Evolutionary conservation across 495 filamentous ascomycete species (phyloP).

Genomic region (Tetracladium marchalianum): DNA sequence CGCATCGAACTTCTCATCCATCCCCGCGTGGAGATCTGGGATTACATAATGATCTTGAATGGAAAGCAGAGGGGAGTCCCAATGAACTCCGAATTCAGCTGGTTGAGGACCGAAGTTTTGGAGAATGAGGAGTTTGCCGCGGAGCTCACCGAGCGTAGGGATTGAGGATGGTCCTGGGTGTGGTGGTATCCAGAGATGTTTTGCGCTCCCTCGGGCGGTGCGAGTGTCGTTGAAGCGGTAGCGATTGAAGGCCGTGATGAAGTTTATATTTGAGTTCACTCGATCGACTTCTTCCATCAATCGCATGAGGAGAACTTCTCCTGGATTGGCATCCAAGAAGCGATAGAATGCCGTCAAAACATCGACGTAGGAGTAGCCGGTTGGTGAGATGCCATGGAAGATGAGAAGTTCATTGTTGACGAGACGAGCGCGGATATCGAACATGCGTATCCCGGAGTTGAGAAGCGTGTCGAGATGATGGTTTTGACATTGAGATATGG

Average conservation of each 20-base stretch:
- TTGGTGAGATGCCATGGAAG: constrained; percentile 19
- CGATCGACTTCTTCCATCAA: constrained; percentile 18
- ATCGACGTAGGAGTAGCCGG: constrained; percentile 16
- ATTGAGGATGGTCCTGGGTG: constrained; percentile 4
- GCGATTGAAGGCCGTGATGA: constrained; percentile 19
- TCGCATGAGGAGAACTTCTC: constrained; percentile 21
- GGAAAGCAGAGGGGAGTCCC: constrained; percentile 9
- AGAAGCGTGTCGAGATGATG: constrained; percentile 18
- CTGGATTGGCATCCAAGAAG: constrained; percentile 15
- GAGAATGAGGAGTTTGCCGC: constrained; percentile 21
- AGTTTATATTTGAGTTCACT: constrained; percentile 15
- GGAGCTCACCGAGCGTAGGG: constrained; percentile 19
- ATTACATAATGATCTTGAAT: constrained; percentile 16
- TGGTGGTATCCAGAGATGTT: constrained; percentile 15
- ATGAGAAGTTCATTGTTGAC: constrained; percentile 18
- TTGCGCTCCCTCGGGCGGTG: constrained; percentile 12
- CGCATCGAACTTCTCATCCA: constrained; percentile 14
- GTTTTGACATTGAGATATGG: constrained; percentile 17
- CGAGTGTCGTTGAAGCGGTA: constrained; percentile 13
- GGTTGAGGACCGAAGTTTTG: constrained; percentile 19
- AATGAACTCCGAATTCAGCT: constrained; percentile 13
- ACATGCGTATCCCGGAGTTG: constrained; percentile 19
- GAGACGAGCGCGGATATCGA: constrained; percentile 23
- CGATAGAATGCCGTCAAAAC: constrained; percentile 15
- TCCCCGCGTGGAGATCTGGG: constrained; percentile 5